phyloP scores from a whole-genome alignment of 2,329 filamentous ascomycete species.

The Alternaria atra region DNA sequence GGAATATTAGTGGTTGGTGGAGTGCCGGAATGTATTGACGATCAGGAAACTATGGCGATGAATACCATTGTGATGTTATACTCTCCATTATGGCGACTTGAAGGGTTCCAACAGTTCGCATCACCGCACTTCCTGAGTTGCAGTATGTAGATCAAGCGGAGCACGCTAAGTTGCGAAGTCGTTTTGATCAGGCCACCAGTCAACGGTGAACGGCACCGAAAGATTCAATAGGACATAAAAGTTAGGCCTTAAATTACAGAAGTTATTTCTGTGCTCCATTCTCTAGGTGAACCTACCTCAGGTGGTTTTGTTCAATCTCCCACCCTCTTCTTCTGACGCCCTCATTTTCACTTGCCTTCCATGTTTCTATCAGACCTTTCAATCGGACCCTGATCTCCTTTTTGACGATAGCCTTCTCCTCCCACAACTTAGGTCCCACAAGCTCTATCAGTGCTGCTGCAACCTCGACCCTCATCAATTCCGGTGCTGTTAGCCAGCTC shows the following conservation, averaged over 20 bases:
- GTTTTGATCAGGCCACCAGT: background rate
- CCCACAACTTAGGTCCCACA: background rate
- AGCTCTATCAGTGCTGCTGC: conserved; percentile 26
- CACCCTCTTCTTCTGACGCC: conserved; percentile 33
- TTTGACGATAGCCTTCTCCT: background rate
- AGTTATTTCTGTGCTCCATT: background rate
- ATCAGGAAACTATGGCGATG: background rate
- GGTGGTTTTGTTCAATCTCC: background rate
- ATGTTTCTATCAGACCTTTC: conserved; percentile 20
- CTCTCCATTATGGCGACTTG: background rate
- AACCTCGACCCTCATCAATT: conserved; percentile 38
- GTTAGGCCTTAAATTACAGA: background rate
- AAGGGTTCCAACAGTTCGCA: background rate
- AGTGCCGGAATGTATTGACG: background rate
- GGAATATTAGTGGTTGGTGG: background rate
- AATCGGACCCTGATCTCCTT: conserved; percentile 17
- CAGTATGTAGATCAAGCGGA: background rate
- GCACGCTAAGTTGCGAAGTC: background rate
- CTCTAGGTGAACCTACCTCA: background rate
- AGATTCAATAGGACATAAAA: background rate
- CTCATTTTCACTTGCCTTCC: conserved; percentile 35
- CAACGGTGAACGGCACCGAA: background rate
- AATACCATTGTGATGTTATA: background rate
- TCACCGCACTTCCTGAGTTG: background rate
- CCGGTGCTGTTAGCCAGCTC: conserved; percentile 32